Evolutionary conservation across 1,284 basidiomycete species (phyloP).

Genomic region (Polyporus tsugae): DNA sequence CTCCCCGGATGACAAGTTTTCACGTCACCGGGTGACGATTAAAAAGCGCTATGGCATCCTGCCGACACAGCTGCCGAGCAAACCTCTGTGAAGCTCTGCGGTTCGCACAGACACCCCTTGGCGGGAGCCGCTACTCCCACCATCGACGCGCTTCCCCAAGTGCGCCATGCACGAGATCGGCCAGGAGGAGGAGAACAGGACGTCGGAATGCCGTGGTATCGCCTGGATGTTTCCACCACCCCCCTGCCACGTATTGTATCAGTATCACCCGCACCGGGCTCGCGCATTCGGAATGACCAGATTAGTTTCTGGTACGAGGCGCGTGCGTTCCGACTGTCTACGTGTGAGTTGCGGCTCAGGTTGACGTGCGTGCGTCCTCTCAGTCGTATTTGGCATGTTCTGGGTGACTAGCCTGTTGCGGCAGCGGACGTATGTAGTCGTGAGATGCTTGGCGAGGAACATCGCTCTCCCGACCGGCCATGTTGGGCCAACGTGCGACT

Average conservation of each 20-base stretch:
- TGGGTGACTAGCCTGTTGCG: slow-evolving; percentile 5
- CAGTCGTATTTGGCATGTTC: slow-evolving; percentile 7
- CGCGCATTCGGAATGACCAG: neutral
- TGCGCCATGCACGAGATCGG: neutral
- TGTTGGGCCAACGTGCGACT: neutral
- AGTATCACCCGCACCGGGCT: neutral
- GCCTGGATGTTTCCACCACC: neutral
- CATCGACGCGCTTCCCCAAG: neutral
- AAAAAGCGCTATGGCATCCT: slow-evolving; percentile 91
- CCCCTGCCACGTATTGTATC: neutral
- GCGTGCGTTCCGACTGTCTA: neutral
- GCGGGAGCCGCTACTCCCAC: neutral
- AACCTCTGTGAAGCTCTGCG: slow-evolving; percentile 70
- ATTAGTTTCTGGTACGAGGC: neutral
- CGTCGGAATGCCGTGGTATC: neutral
- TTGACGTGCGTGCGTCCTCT: neutral
- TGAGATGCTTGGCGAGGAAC: neutral
- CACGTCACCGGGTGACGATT: slow-evolving; percentile 92
- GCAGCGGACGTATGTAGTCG: neutral
- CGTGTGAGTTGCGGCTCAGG: neutral
- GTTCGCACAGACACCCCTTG: slow-evolving; percentile 4
- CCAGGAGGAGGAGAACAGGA: neutral
- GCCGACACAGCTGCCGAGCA: slow-evolving; percentile 88
- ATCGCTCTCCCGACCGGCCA: neutral
- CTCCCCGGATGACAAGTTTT: slow-evolving; percentile 98